These are phyloP conservation scores for Tylopilus sp. DNA, from an alignment of 768 basidiomycete genomes.

Conservation along the genomic window DNA sequence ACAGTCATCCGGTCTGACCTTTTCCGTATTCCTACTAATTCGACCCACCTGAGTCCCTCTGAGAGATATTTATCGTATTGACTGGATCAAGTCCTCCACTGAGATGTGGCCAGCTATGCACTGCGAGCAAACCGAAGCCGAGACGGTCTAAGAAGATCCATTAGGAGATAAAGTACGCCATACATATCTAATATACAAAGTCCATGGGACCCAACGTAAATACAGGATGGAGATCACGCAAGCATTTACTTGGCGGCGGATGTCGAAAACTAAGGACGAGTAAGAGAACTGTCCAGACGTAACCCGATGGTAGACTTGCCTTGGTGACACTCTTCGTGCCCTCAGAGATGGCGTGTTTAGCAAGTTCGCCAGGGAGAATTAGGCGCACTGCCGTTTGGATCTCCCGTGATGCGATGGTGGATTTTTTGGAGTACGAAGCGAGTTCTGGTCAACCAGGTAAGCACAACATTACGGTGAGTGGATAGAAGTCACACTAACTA, in stretches of 20 bases:
- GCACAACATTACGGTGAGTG: background rate
- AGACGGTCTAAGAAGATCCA: slow-evolving; percentile 7
- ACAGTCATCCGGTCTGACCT: no score
- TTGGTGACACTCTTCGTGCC: slow-evolving; percentile 78
- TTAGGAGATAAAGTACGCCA: slow-evolving; percentile 28
- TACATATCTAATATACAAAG: slow-evolving; percentile 36
- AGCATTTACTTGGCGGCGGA: slow-evolving; percentile 40
- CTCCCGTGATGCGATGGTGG: slow-evolving; percentile 97
- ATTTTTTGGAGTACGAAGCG: slow-evolving; percentile 97
- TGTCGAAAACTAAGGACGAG: slow-evolving; percentile 38
- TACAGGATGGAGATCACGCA: slow-evolving; percentile 9
- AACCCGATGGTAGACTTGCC: slow-evolving; percentile 20
- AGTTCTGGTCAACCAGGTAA: slow-evolving; percentile 55
- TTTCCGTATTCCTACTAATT: no score
- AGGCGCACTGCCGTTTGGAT: slow-evolving; percentile 96
- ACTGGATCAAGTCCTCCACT: no score
- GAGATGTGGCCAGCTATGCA: no score
- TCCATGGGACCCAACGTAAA: slow-evolving; percentile 12
- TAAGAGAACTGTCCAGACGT: background rate
- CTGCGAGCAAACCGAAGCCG: no score
- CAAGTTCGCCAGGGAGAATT: slow-evolving; percentile 95
- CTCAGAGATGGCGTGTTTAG: slow-evolving; percentile 98
- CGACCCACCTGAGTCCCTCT: no score
- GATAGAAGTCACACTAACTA: slow-evolving; percentile 45
- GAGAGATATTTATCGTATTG: no score